Percentiles rank a stretch among this genome's conserved stretches.
Conservation (phyloP, 1,284 basidiomycete species). For the Leccinum griseonigrum region DNA sequence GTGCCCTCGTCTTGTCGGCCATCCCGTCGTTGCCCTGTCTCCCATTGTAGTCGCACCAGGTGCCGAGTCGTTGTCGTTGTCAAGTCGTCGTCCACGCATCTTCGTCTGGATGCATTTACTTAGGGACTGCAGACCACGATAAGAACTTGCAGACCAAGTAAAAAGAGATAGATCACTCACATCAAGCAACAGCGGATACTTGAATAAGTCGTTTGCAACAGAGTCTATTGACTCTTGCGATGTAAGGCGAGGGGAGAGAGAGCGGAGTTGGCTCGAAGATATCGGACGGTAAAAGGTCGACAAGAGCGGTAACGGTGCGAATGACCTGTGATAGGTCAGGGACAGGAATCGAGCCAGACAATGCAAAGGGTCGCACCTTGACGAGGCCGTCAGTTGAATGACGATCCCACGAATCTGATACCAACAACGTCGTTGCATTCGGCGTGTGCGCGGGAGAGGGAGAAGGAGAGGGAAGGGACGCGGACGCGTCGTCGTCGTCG, state of each 20-base stretch:
- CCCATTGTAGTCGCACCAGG: no score
- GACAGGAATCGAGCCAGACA: background rate
- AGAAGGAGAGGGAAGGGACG: no score
- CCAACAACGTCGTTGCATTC: conserved; percentile 18
- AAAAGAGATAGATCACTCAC: conserved; percentile 30
- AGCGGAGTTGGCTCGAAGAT: conserved; percentile 67
- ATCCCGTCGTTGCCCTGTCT: no score
- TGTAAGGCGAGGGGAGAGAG: conserved; percentile 50
- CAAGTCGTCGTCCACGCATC: no score
- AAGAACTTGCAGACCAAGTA: no score
- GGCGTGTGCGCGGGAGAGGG: no score
- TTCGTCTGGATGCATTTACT: no score
- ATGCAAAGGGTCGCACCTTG: conserved; percentile 61
- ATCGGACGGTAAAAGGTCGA: conserved; percentile 77
- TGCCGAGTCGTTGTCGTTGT: no score
- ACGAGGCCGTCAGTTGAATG: conserved; percentile 94
- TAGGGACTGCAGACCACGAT: no score
- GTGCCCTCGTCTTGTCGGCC: no score
- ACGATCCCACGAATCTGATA: conserved; percentile 87
- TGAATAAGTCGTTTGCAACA: conserved; percentile 40
- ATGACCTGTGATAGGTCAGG: conserved; percentile 60
- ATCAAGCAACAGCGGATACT: conserved; percentile 87
- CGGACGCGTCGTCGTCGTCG: no score
- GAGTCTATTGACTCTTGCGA: conserved; percentile 53
- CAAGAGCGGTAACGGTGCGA: conserved; percentile 85